Evolutionary conservation across 345 rosid species (phyloP).

Genomic region (Euphorbia lathyris): DNA sequence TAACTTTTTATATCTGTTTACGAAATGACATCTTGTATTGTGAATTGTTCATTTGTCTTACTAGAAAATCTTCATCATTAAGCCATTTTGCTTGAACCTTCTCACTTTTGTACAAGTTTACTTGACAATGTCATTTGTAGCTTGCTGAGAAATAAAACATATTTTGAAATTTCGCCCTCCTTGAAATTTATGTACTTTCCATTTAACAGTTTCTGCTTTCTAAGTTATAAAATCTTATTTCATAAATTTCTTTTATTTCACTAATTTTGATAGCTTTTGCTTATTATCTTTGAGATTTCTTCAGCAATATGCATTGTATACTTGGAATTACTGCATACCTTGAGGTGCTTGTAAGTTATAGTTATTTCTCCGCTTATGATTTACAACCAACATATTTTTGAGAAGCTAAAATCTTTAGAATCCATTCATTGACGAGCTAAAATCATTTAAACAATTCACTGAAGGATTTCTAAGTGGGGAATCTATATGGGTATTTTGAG

Average conservation of each 20-base stretch:
- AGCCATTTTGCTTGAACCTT: neutral
- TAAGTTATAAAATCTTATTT: neutral
- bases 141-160: neutral
- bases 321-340: neutral
- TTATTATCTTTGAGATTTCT: neutral
- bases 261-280: neutral
- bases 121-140: neutral
- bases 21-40: neutral
- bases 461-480: neutral
- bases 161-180: neutral
- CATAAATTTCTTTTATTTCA: neutral
- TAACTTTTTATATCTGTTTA: conserved; percentile 6
- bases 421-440: neutral
- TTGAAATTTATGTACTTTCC: neutral
- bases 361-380: neutral
- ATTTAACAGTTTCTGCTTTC: neutral
- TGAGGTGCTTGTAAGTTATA: neutral
- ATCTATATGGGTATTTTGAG: neutral
- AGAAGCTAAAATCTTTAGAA: neutral
- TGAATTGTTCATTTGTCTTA: neutral
- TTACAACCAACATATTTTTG: neutral
- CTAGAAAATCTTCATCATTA: neutral
- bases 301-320: neutral
- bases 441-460: neutral
- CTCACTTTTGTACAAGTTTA: neutral